phyloP scores from a whole-genome alignment of 805 yeast species.

The Lipomyces oligophaga region DNA sequence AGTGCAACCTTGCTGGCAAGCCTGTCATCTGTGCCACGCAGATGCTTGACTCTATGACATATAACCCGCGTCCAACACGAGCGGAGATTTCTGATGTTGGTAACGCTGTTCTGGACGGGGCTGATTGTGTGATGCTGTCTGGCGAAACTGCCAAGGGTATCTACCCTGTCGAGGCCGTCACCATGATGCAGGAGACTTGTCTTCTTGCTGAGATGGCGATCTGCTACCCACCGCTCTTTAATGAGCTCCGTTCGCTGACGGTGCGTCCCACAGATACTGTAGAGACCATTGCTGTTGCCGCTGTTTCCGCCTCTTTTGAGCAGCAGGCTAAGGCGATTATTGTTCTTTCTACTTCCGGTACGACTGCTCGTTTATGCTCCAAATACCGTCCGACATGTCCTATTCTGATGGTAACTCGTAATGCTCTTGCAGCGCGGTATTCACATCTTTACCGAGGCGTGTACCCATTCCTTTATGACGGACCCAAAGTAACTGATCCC shows the following conservation, averaged over 20 bases:
- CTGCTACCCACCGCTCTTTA: constrained; percentile 75
- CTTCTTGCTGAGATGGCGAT: constrained; percentile 95
- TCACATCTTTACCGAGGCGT: constrained; percentile 98
- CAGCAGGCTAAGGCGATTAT: constrained; percentile 95
- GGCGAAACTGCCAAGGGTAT: constrained; percentile 99
- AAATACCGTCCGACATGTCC: constrained; percentile 98
- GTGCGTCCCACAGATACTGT: constrained; percentile 85
- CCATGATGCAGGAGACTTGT: constrained; percentile 98
- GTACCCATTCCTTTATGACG: constrained; percentile 85
- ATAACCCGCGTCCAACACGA: constrained; percentile 99
- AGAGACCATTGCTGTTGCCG: constrained; percentile 96
- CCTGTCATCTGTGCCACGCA: constrained; percentile 99
- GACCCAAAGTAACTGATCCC: constrained; percentile 47
- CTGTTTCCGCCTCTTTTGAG: constrained; percentile 94
- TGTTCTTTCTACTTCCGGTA: constrained; percentile 92
- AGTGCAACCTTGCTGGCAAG: constrained; percentile 98
- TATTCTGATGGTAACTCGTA: constrained; percentile 96
- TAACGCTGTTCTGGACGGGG: constrained; percentile 98
- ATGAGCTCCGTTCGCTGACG: constrained; percentile 83
- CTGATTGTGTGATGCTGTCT: constrained; percentile 99
- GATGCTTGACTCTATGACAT: constrained; percentile 99
- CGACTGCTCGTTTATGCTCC: constrained; percentile 91
- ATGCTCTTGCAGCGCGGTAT: constrained; percentile 87
- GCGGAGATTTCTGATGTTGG: constrained; percentile 99
- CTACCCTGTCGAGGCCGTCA: constrained; percentile 96